These are phyloP conservation scores for Acarospora socialis DNA, from an alignment of 2,329 filamentous ascomycete genomes.

Conservation along the genomic window DNA sequence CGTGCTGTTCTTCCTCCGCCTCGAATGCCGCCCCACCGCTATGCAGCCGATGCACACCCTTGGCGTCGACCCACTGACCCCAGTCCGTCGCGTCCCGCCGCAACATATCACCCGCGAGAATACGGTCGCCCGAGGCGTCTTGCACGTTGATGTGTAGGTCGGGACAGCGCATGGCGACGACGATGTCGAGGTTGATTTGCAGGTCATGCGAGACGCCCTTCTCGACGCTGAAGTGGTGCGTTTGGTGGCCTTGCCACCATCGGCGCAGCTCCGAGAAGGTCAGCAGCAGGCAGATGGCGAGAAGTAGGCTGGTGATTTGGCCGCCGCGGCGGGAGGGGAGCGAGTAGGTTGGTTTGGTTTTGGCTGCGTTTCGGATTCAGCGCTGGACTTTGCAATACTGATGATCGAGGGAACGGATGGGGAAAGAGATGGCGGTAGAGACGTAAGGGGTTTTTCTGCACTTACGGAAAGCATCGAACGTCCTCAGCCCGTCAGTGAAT, in stretches of 20 bases:
- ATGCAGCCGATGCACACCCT: constrained; percentile 18
- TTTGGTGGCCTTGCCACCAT: constrained; percentile 75
- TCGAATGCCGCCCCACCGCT: constrained; percentile 7
- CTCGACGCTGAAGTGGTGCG: constrained; percentile 85
- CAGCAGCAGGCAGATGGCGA: constrained; percentile 59
- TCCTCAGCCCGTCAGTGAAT: constrained; percentile 45
- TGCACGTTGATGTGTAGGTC: constrained; percentile 95
- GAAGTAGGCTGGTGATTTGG: constrained; percentile 81
- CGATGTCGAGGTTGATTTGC: constrained; percentile 92
- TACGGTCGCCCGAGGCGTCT: constrained; percentile 83
- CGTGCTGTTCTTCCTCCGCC: constrained; percentile 59
- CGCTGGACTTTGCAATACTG: no score
- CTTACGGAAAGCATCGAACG: constrained; percentile 96
- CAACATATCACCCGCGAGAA: constrained; percentile 64
- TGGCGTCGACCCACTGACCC: constrained; percentile 60
- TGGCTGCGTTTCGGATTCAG: constrained; percentile 49
- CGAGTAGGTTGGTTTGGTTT: constrained; percentile 89
- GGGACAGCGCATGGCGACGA: constrained; percentile 73
- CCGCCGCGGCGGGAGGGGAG: constrained; percentile 73
- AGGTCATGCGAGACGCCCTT: constrained; percentile 75
- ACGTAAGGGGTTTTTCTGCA: constrained; percentile 15
- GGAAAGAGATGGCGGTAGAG: not conserved
- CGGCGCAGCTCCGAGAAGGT: constrained; percentile 61
- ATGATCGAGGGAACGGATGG: constrained; percentile 4
- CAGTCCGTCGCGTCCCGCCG: constrained; percentile 66